Conservation (phyloP, 352 stramenopile species). For the Phytophthora lateralis region DNA sequence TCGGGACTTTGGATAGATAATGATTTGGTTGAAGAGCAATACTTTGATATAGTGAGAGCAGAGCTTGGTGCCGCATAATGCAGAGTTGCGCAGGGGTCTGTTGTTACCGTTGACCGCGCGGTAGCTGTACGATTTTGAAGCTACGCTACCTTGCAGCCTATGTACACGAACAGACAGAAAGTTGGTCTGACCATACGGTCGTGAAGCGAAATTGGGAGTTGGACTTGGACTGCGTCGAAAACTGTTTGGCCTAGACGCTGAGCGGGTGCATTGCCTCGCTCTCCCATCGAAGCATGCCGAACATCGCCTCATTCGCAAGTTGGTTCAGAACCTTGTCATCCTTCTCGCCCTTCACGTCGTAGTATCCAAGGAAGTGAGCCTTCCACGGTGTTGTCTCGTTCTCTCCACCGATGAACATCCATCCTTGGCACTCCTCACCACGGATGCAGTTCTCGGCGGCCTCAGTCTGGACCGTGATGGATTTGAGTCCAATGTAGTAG, state of each 20-base stretch:
- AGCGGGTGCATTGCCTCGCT: constrained; percentile 77
- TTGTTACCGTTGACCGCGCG: constrained; percentile 6
- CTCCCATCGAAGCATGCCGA: constrained; percentile 86
- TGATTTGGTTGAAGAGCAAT: neutral
- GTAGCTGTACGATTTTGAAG: constrained; percentile 1
- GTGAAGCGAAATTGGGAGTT: neutral
- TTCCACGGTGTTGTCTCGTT: constrained; percentile 76
- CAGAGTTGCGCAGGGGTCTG: constrained; percentile 1
- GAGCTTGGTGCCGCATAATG: neutral
- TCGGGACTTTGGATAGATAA: no score
- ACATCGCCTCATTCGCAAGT: constrained; percentile 85
- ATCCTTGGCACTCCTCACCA: constrained; percentile 81
- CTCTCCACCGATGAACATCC: constrained; percentile 81
- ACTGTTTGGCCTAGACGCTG: neutral
- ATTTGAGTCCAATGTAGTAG: constrained; percentile 82
- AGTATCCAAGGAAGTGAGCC: constrained; percentile 81
- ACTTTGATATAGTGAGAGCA: constrained; percentile 13
- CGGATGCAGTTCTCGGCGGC: constrained; percentile 79
- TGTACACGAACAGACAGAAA: constrained; percentile 9
- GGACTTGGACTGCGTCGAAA: neutral
- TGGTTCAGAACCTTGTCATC: constrained; percentile 87
- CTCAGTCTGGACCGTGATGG: constrained; percentile 73
- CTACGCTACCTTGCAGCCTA: constrained; percentile 10
- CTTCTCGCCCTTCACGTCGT: constrained; percentile 85
- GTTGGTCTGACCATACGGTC: neutral